Percentiles rank a stretch among this genome's conserved stretches.
phyloP scores from a whole-genome alignment of 2,329 filamentous ascomycete genomes.

The Sphaerulina musiva region DNA sequence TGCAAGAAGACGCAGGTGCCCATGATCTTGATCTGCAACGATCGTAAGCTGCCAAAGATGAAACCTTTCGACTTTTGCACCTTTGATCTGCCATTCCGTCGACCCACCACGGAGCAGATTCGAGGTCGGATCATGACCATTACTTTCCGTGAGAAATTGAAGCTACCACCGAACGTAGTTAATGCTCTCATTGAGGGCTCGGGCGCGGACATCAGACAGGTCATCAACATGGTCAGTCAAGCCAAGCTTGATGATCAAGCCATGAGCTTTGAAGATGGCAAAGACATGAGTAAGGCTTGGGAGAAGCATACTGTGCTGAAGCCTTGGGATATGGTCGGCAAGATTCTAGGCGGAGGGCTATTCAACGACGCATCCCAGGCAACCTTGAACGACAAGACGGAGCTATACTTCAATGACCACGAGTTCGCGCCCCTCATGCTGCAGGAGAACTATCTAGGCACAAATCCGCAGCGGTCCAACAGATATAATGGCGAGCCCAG shows the following conservation, averaged over 20 bases:
- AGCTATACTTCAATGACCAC: slow-evolving; percentile 98
- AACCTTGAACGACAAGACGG: slow-evolving; percentile 93
- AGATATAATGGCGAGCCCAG: slow-evolving; percentile 52
- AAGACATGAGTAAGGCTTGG: slow-evolving; percentile 95
- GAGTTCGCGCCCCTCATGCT: slow-evolving; percentile 97
- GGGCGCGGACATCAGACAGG: slow-evolving; percentile 91
- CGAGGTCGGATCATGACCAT: slow-evolving; percentile 91
- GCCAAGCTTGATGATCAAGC: slow-evolving; percentile 77
- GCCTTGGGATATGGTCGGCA: slow-evolving; percentile 95
- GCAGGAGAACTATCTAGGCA: slow-evolving; percentile 92
- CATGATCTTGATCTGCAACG: slow-evolving; percentile 96
- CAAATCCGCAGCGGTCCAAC: slow-evolving; percentile 62
- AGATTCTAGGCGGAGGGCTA: slow-evolving; percentile 81
- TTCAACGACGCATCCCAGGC: slow-evolving; percentile 77
- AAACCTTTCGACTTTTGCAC: slow-evolving; percentile 88
- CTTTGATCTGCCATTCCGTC: slow-evolving; percentile 78
- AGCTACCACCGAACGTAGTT: slow-evolving; percentile 73
- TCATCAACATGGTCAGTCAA: slow-evolving; percentile 97
- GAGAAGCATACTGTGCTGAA: slow-evolving; percentile 96
- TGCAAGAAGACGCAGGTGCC: slow-evolving; percentile 94
- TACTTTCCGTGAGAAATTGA: slow-evolving; percentile 82
- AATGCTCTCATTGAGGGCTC: slow-evolving; percentile 94
- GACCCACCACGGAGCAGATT: slow-evolving; percentile 85
- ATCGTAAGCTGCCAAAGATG: slow-evolving; percentile 90
- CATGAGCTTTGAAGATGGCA: slow-evolving; percentile 79